Base-by-base conservation (phyloP, 1,139 yeast genomes). In the Kodamaea sp. region DNA sequence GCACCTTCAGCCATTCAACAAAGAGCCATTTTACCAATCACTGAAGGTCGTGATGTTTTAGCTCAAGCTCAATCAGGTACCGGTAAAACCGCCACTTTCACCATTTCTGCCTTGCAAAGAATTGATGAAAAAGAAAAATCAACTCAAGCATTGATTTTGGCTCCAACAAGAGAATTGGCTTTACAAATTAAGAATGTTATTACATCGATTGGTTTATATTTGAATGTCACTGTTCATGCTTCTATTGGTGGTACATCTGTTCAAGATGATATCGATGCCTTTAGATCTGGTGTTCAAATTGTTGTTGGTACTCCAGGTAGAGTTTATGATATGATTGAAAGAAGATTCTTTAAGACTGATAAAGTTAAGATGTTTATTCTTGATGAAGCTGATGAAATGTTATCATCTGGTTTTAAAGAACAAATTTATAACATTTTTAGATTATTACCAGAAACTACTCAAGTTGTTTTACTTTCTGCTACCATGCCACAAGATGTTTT, bases 1-100 rank as follows among this genome's bases (percentile, higher is more conserved):
- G 77, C 80, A 50, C 98, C 98, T 58, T 87, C 96, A 52, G 95
- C 97, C 52, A 92, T 92, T 73, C 98, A 92, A 76, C 95, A 88
- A 70, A 87, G 98, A 73, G 98, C 98, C 51, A 92, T 92, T 59
- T 76, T 86, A 64, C 98, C 96, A 65, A 89, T 92, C 68, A 84
- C 92, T 62, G 94, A 87, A 69, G 96, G 96, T 54, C 82, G 92
- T 72, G 98, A 92, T 70, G 96, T 90, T 44, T 81, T 92, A 61
- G 98, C 97, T 54, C 98, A 92, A 74, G 97, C 97, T 55, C 98
- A 92, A 79, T 90, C 97, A 41, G 98, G 98, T 83, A 92, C 98
- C 53, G 98, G 98, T 83, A 92, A 92, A 78, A 92, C 98, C 49
- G 98, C 97, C 62, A 92, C 98, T 54, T 92, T 92, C 82, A 84